Percentiles rank a stretch among this genome's conserved stretches.
phyloP scores from a whole-genome alignment of 345 rosid genomes.

The Hibiscus mutabilis region DNA sequence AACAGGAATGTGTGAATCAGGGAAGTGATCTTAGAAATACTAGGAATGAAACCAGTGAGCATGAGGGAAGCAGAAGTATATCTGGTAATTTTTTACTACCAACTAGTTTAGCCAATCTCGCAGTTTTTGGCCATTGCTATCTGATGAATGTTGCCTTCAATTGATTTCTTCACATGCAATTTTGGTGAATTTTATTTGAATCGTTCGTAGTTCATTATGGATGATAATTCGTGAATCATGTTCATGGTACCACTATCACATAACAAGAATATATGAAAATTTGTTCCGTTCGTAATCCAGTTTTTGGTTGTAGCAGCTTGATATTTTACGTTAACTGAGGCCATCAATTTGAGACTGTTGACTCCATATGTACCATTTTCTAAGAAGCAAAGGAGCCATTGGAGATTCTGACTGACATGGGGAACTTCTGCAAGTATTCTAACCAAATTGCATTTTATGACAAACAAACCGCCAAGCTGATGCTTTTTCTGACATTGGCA shows the following conservation, averaged over 20 bases:
- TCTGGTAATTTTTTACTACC: conserved; percentile 18
- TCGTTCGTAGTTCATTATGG: background rate
- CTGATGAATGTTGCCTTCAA: background rate
- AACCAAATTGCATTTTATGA: background rate
- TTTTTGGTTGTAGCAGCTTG: conserved; percentile 14
- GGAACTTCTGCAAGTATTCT: background rate
- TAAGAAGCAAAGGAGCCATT: background rate
- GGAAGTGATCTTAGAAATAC: conserved; percentile 7
- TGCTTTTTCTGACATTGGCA: conserved; percentile 1
- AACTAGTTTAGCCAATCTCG: background rate
- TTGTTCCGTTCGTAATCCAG: background rate
- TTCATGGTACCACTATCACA: background rate
- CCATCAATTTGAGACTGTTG: background rate
- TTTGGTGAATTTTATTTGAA: too few relatives aligned
- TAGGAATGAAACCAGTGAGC: conserved; percentile 13
- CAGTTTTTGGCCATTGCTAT: background rate
- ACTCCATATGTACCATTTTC: background rate
- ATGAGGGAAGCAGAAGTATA: conserved; percentile 11
- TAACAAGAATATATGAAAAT: background rate
- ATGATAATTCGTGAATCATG: background rate
- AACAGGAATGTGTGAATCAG: conserved; percentile 15
- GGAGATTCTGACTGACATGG: background rate
- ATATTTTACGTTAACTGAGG: conserved; percentile 1
- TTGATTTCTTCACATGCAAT: background rate
- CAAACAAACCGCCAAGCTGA: background rate